Evolutionary conservation across 805 yeast genomes (phyloP).

Genomic region (Metschnikowia lochheadii): DNA sequence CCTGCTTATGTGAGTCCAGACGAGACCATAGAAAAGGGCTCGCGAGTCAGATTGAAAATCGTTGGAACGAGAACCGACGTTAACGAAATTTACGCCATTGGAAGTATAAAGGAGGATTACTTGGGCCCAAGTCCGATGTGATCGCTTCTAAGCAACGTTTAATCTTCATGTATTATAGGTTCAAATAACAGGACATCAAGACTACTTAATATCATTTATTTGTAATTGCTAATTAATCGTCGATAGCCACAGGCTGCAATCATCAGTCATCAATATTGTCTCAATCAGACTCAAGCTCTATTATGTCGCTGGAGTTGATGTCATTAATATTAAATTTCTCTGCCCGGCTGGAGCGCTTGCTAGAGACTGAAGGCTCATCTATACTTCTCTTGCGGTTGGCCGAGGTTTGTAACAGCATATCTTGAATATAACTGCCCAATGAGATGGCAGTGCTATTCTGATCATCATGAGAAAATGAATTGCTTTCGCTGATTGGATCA

Average conservation of each 20-base stretch:
- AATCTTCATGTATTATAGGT: slow-evolving; percentile 13
- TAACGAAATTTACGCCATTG: slow-evolving; percentile 94
- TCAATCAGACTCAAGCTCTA: slow-evolving; percentile 13
- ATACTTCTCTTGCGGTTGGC: slow-evolving; percentile 10
- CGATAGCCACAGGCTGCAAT: background rate
- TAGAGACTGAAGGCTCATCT: slow-evolving; percentile 4
- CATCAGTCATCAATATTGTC: background rate
- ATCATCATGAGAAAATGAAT: background rate
- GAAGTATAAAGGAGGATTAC: slow-evolving; percentile 96
- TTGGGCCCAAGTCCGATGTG: slow-evolving; percentile 69
- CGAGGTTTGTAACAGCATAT: slow-evolving; percentile 12
- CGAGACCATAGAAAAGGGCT: slow-evolving; percentile 90
- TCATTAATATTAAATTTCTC: slow-evolving; percentile 10
- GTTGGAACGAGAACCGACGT: slow-evolving; percentile 98
- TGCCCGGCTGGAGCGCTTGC: slow-evolving; percentile 11
- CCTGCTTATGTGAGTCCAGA: slow-evolving; percentile 97
- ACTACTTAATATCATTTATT: background rate
- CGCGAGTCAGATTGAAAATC: slow-evolving; percentile 88
- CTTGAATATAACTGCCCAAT: slow-evolving; percentile 8
- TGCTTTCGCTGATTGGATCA: background rate
- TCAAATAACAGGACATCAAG: background rate
- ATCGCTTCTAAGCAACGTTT: slow-evolving; percentile 1
- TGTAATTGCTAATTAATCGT: background rate
- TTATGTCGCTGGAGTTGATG: slow-evolving; percentile 11
- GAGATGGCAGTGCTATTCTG: slow-evolving; percentile 2